phyloP scores from a whole-genome alignment of 1,284 basidiomycete genomes.

The Anthracocystis walkeri region DNA sequence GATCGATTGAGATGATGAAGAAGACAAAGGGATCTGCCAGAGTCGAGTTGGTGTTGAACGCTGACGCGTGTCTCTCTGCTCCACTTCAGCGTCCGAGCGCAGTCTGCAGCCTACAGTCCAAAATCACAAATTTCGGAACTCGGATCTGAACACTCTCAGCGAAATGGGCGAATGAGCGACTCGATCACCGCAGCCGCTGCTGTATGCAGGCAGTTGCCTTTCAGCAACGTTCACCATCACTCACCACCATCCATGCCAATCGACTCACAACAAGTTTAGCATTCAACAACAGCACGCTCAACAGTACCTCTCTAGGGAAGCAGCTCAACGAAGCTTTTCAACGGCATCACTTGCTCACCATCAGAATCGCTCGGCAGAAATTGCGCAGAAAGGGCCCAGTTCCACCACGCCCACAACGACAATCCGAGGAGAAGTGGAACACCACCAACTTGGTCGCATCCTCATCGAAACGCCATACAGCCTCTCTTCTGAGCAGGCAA shows the following conservation, averaged over 20 bases:
- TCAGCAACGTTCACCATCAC: conserved; percentile 1
- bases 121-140: conserved; percentile 14
- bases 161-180: conserved; percentile 17
- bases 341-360: not conserved
- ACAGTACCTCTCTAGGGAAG: too few relatives aligned
- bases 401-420: not conserved
- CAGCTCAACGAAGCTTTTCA: not conserved
- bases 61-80: conserved; percentile 34
- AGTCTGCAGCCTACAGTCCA: conserved; percentile 7
- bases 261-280: not conserved
- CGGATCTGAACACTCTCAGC: conserved; percentile 12
- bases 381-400: conserved; percentile 1
- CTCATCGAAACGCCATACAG: not conserved
- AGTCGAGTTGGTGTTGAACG: conserved; percentile 21
- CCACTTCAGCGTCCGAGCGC: conserved; percentile 12
- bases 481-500: too few relatives aligned
- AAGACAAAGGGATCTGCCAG: not conserved
- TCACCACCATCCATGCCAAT: conserved; percentile 2
- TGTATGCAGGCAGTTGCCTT: not conserved
- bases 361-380: not conserved
- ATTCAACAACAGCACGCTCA: not conserved
- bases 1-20: not conserved
- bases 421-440: not conserved
- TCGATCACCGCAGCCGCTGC: conserved; percentile 29
- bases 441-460: not conserved